phyloP scores from a whole-genome alignment of 106 monocot species.

The Dendrobium nobile region DNA sequence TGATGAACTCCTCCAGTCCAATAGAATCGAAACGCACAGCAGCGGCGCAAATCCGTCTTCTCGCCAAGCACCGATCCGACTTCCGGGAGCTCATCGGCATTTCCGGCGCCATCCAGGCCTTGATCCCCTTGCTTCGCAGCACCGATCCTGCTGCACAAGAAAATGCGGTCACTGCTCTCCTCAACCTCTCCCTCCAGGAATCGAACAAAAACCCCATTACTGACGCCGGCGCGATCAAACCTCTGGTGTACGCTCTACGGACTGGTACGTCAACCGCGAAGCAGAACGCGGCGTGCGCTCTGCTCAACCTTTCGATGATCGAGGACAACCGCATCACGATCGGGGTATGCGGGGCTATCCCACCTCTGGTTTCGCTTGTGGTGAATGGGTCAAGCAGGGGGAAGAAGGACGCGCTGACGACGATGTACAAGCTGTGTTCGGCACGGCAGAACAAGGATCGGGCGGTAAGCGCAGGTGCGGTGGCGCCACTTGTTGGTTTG shows the following conservation, averaged over 20 bases:
- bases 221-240: conserved; percentile 53
- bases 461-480: conserved; percentile 51
- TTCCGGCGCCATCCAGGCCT: conserved; percentile 40
- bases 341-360: conserved; percentile 57
- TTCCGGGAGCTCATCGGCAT: conserved; percentile 43
- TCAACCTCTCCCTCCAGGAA: conserved; percentile 66
- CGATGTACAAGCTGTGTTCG: conserved; percentile 52
- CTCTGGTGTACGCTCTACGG: conserved; percentile 44
- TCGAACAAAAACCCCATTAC: conserved; percentile 47
- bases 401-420: conserved; percentile 74
- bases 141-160: conserved; percentile 47
- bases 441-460: conserved; percentile 53
- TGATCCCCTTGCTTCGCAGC: conserved; percentile 40
- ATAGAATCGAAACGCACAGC: conserved; percentile 30
- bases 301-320: conserved; percentile 58
- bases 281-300: conserved; percentile 70
- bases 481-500: conserved; percentile 38
- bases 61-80: conserved; percentile 58
- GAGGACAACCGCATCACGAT: conserved; percentile 46
- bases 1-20: conserved; percentile 12
- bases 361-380: conserved; percentile 49
- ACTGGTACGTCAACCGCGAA: conserved; percentile 48
- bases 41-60: conserved; percentile 33
- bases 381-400: conserved; percentile 36
- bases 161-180: conserved; percentile 65